Evolutionary conservation across 192 early-diverging fungal genomes (phyloP), one percentile per base, ranked within the genome.

Genomic region (Mycoemilia scoparia): DNA sequence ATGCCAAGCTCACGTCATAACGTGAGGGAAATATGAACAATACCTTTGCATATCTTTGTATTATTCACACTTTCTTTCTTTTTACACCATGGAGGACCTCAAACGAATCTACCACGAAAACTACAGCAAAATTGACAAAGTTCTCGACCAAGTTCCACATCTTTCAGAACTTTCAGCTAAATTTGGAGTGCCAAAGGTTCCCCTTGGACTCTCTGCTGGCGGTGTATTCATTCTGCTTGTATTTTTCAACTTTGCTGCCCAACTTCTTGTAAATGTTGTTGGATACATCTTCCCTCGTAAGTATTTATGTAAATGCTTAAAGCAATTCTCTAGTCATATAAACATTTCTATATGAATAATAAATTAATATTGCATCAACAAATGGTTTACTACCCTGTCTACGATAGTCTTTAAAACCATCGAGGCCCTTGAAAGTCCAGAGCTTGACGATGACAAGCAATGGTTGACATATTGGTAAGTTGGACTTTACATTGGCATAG

Each of bases 221-320:
- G 50, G 51, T 13, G 44, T 86, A 32, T 13, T 72, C 8, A 46
- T 76, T 35, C 31, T 83, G 11, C 71, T 92, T 46, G 78, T 91
- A 44, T 84, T 93, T 53, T 81, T 97, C 57, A 91, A 97, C 59
- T 52, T 95, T 35, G 74, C 66, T 10, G 74, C 75, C 26, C 55
- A 67, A 23, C 65, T 93, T 24, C 54, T 93, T 24, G 80, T 81
- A 35, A 82, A 84, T 59, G 47, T 84, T 41, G 51, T 87, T 12
- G 89, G 87, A 5, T 93, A 85, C 62, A 59, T 87, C 18, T 97
- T 91, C 60, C 88, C 90, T 34, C 62, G 71, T 76, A 62, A 29
- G 47, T 43, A 28, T 16, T 23, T 1, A 1, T 37, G 19, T 15
- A n/a, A n/a, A n/a, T n/a, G n/a, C n/a, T n/a, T n/a, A n/a, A n/a